A percentile compares a stretch with the other conserved stretches of the same genome.
Conservation (phyloP, 768 basidiomycete genomes). For the Leucocoprinus birnbaumii region DNA sequence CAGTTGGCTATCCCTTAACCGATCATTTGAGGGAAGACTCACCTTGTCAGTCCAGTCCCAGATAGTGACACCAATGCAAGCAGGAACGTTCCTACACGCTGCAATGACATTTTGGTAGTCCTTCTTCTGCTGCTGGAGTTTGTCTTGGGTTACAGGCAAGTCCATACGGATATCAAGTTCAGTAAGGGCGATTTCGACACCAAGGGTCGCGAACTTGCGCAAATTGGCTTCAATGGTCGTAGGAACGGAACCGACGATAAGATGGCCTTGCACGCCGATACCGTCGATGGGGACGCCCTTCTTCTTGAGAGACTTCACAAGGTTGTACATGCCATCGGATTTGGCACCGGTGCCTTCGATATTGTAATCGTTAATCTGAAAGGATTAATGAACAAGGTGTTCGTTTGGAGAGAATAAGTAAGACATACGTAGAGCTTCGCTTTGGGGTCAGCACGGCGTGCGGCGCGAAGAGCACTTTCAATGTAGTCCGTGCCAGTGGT, state of each 20-base stretch:
- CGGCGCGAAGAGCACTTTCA: slow-evolving; percentile 47
- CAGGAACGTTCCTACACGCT: slow-evolving; percentile 43
- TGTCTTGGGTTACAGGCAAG: slow-evolving; percentile 43
- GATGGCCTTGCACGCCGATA: slow-evolving; percentile 55
- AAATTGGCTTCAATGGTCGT: slow-evolving; percentile 44
- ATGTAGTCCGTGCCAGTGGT: slow-evolving; percentile 49
- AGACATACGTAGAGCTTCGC: slow-evolving; percentile 54
- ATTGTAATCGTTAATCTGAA: slow-evolving; percentile 38
- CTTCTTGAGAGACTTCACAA: slow-evolving; percentile 41
- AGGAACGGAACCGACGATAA: slow-evolving; percentile 55
- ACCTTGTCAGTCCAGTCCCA: slow-evolving; percentile 44
- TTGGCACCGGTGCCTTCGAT: slow-evolving; percentile 46
- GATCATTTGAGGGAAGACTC: not conserved
- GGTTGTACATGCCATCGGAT: slow-evolving; percentile 50
- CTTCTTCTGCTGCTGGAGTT: slow-evolving; percentile 49
- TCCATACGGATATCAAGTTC: slow-evolving; percentile 62
- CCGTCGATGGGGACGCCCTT: slow-evolving; percentile 51
- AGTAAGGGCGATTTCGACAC: slow-evolving; percentile 63
- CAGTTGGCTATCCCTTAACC: not conserved
- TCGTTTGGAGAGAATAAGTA: not conserved
- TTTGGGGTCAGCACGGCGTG: slow-evolving; percentile 49
- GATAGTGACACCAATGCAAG: slow-evolving; percentile 40
- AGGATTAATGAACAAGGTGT: not conserved
- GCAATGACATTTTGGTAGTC: slow-evolving; percentile 53
- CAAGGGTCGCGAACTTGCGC: slow-evolving; percentile 49